A percentile compares a stretch with the other conserved stretches of the same genome.
These are phyloP conservation scores for Cercophora sp. DNA, from an alignment of 495 filamentous ascomycete genomes.

Conservation along the genomic window DNA sequence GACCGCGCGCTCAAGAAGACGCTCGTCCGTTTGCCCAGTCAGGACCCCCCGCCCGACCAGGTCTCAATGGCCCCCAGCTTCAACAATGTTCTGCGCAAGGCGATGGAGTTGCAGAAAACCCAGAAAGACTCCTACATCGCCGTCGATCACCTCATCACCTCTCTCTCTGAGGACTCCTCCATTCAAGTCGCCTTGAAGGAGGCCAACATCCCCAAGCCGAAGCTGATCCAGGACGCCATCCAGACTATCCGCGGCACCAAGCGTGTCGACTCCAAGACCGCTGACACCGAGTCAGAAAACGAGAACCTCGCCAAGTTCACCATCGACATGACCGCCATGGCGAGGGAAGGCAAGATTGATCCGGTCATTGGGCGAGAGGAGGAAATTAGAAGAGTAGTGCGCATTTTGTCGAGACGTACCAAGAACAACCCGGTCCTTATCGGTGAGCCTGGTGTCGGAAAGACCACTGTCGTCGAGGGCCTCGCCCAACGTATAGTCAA, in stretches of 20 bases:
- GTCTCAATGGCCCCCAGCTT: slow-evolving; percentile 77
- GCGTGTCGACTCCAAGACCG: slow-evolving; percentile 90
- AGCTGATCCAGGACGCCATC: slow-evolving; percentile 82
- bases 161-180: slow-evolving; percentile 70
- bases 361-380: slow-evolving; percentile 97
- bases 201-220: slow-evolving; percentile 85
- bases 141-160: slow-evolving; percentile 86
- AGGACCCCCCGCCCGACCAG: slow-evolving; percentile 88
- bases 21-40: slow-evolving; percentile 83
- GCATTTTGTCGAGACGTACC: slow-evolving; percentile 87
- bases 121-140: slow-evolving; percentile 95
- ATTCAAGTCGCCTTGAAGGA: slow-evolving; percentile 74
- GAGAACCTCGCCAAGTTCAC: slow-evolving; percentile 97
- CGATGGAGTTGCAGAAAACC: slow-evolving; percentile 87
- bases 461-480: slow-evolving; percentile 96
- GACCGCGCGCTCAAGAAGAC: slow-evolving; percentile 87
- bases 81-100: slow-evolving; percentile 72
- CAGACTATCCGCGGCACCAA: slow-evolving; percentile 85
- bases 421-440: slow-evolving; percentile 97
- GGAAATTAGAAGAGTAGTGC: slow-evolving; percentile 89
- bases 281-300: slow-evolving; percentile 82
- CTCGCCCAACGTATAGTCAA: slow-evolving; percentile 95
- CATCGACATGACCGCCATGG: slow-evolving; percentile 93
- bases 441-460: slow-evolving; percentile 96
- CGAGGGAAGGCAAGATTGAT: slow-evolving; percentile 94